Base-by-base conservation (phyloP, 202 grass and related monocot species). In the Schoenoplectus tabernaemontani region DNA sequence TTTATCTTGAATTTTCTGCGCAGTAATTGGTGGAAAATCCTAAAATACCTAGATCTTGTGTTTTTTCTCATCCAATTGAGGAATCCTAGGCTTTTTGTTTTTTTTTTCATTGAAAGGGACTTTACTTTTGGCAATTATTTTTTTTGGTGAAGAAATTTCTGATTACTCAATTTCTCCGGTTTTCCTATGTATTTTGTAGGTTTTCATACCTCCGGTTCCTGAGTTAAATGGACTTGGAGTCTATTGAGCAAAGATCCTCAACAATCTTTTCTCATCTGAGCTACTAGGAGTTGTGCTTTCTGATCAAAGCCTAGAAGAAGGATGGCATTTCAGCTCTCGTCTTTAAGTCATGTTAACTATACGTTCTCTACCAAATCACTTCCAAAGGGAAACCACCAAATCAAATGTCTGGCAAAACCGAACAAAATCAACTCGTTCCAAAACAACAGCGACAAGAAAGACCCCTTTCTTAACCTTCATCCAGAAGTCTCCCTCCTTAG, bases 401-500 rank as follows among this genome's bases (percentile, higher is more conserved):
- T 80, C 78, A 80, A 80, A 34, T 80, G 57, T 15, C 26, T 64
- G 23, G 58, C 39, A 43, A 80, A 80, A 65, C 59, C 15, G 1
- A 60, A 80, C 33, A 80, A 64, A 24, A 61, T 63, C 42, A 51
- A 50, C 42, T 90, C 91, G 26, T 85, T 86, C 56, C 73, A 83
- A 76, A 61, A 5, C 77, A 80, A 50, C 54, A 28, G 50, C 77
- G 47, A 65, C 7, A 91, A 87, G 74, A 90, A 93, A 74, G 93
- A 97, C 7, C 88, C 92, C 0, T 99, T 99, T 88, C 67, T 99
- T 11, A 83, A 95, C 20, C 88, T 95, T 39, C 92, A 96, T 30
- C 96, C 96, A 0, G 96, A 99, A 85, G 86, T 99, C 51, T 91
- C 96, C 80, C 82, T 95, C 83, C 90, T 99, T 23, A 87, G 80